Base-by-base conservation (phyloP, 768 basidiomycete genomes). In the Lentinus tigrinus region DNA sequence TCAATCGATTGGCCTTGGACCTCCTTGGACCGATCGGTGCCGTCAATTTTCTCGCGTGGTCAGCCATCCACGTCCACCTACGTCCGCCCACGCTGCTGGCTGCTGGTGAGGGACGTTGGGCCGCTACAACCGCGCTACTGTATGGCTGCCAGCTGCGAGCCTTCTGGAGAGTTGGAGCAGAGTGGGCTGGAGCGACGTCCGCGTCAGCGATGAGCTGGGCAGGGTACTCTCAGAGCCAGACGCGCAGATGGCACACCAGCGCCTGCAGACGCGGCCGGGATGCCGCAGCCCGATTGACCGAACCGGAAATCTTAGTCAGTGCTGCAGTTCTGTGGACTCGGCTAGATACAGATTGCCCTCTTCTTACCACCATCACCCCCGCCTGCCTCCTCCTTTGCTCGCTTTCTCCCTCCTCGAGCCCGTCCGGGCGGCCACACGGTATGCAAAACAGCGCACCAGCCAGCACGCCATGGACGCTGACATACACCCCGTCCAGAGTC, bases 261-360 rank as follows among this genome's bases (percentile, higher is more conserved):
- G 43, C 19, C 21, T 24, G n/a, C 43, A 23, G 7, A 23, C 19
- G 43, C 11, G 11, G 21, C 13, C 7, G 43, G 21, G 43, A 19
- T 6, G n/a, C n/a, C 21, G 21, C 21, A 9, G 17, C 17, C 42
- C 0, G 65, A 48, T 0, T 68, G 47, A 47, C 52, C 52, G 58
- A 59, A 58, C 27, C 47, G 27, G 38, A 28, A 38, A 49, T 40
- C 58, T 54, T 54, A 52, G 50, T 47, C 27, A 43, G 42, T 7
- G 27, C 54, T 51, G 47, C 51, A 54, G 53, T 40, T 43, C 40
- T 26, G 34, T 11, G 21, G 31, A 44, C 46, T 40, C 60, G 60
- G 55, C 39, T 61, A 61, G 55, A 61, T 61, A 57, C 44, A 53
- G 60, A 61, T 61, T 48, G 40, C 50, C 56, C 21, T 23, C 43